phyloP scores from a whole-genome alignment of 2,329 filamentous ascomycete species.

The Claviceps sp. region DNA sequence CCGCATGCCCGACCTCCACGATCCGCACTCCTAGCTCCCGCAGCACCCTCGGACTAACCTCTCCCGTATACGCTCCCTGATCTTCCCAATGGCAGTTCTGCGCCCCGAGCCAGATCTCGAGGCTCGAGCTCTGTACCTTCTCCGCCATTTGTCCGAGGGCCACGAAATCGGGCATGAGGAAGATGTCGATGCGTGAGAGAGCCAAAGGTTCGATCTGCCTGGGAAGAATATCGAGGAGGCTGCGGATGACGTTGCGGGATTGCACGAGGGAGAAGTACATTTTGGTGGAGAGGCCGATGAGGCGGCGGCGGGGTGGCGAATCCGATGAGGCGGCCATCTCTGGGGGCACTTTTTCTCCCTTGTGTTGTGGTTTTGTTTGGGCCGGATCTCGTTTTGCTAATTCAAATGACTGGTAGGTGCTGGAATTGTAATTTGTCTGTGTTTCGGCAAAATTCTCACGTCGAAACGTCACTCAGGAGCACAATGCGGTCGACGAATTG shows the following conservation, averaged over 20 bases:
- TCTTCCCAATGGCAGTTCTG: slow-evolving; percentile 64
- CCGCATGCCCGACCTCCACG: slow-evolving; percentile 71
- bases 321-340: background rate
- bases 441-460: no score
- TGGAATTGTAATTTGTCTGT: no score
- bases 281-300: slow-evolving; percentile 63
- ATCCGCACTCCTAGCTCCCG: slow-evolving; percentile 54
- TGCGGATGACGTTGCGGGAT: slow-evolving; percentile 43
- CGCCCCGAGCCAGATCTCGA: slow-evolving; percentile 48
- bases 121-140: slow-evolving; percentile 27
- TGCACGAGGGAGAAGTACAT: slow-evolving; percentile 63
- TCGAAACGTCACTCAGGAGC: no score
- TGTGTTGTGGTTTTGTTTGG: background rate
- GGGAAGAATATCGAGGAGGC: slow-evolving; percentile 32
- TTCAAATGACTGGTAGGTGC: background rate
- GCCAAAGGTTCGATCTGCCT: slow-evolving; percentile 24
- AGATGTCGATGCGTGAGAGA: slow-evolving; percentile 49
- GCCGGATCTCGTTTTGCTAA: background rate
- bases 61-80: slow-evolving; percentile 62
- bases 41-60: slow-evolving; percentile 57
- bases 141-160: slow-evolving; percentile 42
- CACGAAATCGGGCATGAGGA: slow-evolving; percentile 67
- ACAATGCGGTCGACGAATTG: no score
- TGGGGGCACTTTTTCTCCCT: background rate
- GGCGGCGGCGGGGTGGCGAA: slow-evolving; percentile 30